Percentiles rank a stretch among this genome's conserved stretches.
These are phyloP conservation scores for Rubia yunnanensis DNA, from an alignment of 257 asterid species.

Conservation along the genomic window DNA sequence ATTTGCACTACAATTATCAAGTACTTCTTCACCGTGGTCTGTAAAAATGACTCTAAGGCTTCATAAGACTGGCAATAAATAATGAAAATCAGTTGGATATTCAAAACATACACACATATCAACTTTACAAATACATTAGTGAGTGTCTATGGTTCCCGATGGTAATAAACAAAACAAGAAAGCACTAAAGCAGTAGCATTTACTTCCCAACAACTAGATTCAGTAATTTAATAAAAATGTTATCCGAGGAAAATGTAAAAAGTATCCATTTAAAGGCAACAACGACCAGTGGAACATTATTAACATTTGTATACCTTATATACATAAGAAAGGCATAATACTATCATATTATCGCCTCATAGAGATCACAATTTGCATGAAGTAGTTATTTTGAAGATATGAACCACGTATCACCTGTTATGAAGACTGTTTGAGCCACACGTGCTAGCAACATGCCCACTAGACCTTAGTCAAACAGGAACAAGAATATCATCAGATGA, in stretches of 20 bases:
- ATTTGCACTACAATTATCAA: conserved; percentile 64
- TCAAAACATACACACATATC: background rate
- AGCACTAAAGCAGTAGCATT: background rate
- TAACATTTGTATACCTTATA: background rate
- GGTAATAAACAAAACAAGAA: background rate
- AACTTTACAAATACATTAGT: background rate
- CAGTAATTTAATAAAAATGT: background rate
- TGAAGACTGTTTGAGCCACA: conserved; percentile 71
- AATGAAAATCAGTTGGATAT: conserved; percentile 2
- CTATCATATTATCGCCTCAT: background rate
- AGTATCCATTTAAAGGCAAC: background rate
- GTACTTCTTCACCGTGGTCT: conserved; percentile 74
- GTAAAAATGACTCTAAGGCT: conserved; percentile 21
- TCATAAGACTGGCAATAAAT: conserved; percentile 12
- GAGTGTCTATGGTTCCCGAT: background rate
- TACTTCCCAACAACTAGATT: background rate
- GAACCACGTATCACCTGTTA: conserved; percentile 49
- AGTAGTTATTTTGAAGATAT: background rate
- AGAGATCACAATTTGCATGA: background rate
- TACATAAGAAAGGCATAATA: background rate
- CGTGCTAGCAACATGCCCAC: conserved; percentile 86
- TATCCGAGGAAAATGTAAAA: background rate
- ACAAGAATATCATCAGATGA: conserved; percentile 15
- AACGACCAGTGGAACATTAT: background rate
- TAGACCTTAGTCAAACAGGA: conserved; percentile 48